Evolutionary conservation across 148 eudicot species (phyloP).

Genomic region (Fallopia convolvulus): DNA sequence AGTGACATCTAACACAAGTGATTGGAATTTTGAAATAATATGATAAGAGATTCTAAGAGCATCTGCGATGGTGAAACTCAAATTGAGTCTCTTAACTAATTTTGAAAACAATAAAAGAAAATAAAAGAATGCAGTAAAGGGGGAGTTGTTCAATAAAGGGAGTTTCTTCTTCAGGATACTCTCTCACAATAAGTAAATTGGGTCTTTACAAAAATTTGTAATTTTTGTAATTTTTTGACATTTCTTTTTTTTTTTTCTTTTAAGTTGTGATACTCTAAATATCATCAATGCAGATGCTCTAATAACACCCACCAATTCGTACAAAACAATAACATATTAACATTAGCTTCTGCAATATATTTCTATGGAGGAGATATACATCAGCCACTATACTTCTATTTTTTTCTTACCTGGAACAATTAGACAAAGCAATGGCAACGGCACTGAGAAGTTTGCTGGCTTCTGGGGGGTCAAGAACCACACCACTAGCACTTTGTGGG

Average conservation of each 20-base stretch:
- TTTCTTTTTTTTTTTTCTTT: too few relatives aligned
- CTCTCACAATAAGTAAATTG: too few relatives aligned
- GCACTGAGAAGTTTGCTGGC: conserved; percentile 98
- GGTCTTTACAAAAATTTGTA: too few relatives aligned
- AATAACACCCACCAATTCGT: neutral
- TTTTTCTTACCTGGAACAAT: conserved; percentile 66
- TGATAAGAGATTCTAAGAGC: neutral
- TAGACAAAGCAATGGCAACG: conserved; percentile 90
- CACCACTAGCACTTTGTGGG: conserved; percentile 93
- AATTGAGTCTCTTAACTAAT: too few relatives aligned
- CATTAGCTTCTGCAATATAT: neutral
- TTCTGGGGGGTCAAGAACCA: conserved; percentile 89
- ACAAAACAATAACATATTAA: neutral
- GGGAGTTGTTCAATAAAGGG: too few relatives aligned
- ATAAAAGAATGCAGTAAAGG: too few relatives aligned
- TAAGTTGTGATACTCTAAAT: too few relatives aligned
- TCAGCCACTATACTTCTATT: neutral
- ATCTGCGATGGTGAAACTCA: too few relatives aligned
- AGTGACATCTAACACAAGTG: neutral
- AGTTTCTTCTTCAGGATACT: too few relatives aligned
- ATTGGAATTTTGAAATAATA: neutral
- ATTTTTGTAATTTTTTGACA: too few relatives aligned
- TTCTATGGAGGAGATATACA: neutral
- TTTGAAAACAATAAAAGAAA: too few relatives aligned
- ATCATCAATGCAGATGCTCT: too few relatives aligned